These are phyloP conservation scores for Neurospora sp. DNA, from an alignment of 495 filamentous ascomycete species.

Conservation along the genomic window DNA sequence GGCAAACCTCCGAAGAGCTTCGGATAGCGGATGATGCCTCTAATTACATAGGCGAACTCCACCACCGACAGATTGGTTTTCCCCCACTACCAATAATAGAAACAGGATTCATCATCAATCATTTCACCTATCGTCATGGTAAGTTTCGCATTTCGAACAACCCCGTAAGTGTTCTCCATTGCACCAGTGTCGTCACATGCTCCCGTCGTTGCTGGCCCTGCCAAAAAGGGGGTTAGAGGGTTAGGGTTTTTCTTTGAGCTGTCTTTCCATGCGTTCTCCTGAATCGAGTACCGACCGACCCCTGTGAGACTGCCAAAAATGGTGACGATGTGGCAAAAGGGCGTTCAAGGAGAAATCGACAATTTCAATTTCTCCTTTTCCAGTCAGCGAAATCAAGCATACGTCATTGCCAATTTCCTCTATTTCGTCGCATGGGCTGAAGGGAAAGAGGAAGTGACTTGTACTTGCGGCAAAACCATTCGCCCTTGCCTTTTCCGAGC, in stretches of 20 bases:
- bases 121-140: not conserved
- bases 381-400: not conserved
- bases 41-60: not conserved
- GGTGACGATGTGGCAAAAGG: not conserved
- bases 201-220: not conserved
- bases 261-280: not conserved
- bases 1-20: not conserved
- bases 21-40: not conserved
- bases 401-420: not conserved
- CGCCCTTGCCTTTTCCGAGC: not conserved
- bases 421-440: not conserved
- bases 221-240: not conserved
- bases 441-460: not conserved
- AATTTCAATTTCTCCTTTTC: not conserved
- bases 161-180: not conserved
- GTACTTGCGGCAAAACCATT: not conserved
- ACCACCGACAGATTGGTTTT: not conserved
- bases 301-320: not conserved
- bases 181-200: not conserved
- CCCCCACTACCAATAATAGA: not conserved
- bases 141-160: not conserved
- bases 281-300: not conserved
- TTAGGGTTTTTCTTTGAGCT: not conserved
- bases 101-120: not conserved
- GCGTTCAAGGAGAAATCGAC: not conserved